Evolutionary conservation across 1,284 basidiomycete genomes (phyloP), one percentile per base, ranked within the genome.

Genomic region (Inonotus hispidus): DNA sequence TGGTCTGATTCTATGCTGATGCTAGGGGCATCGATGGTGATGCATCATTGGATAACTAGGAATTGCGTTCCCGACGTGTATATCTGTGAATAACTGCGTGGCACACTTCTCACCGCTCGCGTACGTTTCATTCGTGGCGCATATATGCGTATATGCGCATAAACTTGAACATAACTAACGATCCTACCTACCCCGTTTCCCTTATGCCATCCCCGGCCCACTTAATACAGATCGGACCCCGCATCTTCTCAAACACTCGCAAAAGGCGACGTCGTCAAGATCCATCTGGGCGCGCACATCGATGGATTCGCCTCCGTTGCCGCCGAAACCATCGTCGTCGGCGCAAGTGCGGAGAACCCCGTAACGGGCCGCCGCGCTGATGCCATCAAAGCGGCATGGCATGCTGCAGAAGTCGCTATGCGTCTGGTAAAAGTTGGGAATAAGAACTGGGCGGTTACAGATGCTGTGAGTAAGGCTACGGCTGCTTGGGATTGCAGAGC

Each of bases 261-360:
- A 61, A 91, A 93, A 68, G 87, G 88, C 66, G 96, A 99, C 72
- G 88, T 98, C 60, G 96, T 98, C 70, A 98, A 98, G 79, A 79
- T 99, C 66, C 92, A 96, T 75, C 79, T 98, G 65, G 96, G 96
- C 62, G 93, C 95, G 38, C 96, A 98, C 73, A 95, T 99, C 74
- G 96, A 99, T 74, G 96, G 93, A 63, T 94, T 89, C 71, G 91
- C 93, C 23, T 83, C 92, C 60, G 84, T 95, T 72, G 84, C 84
- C 70, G 96, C 93, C 61, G 96, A 99, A 78, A 98, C 95, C 46
- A 75, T 97, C 69, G 83, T 94, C 64, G 85, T 98, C 45, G 91
- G 92, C 54, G 87, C 90, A 53, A 84, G 86, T 59, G 75, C 79
- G 25, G 76, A 83, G 62, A 79, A 81, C 64, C 92, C 93, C 16